phyloP scores from a whole-genome alignment of 257 asterid species.

The Solanum sejunctum region DNA sequence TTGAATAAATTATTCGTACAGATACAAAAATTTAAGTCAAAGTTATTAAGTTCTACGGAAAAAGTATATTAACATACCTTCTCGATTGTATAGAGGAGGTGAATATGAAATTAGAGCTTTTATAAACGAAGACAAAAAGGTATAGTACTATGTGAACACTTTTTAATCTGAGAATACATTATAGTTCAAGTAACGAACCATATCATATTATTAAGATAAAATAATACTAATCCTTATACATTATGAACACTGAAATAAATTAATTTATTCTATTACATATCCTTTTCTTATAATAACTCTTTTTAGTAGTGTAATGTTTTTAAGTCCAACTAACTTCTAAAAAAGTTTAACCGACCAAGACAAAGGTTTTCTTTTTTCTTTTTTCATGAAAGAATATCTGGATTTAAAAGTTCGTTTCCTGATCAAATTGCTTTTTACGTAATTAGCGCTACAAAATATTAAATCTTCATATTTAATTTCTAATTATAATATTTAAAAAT shows the following conservation, averaged over 20 bases:
- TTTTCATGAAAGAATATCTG: neutral
- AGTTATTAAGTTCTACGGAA: neutral
- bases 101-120: neutral
- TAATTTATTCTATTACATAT: neutral
- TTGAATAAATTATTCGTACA: too few relatives aligned
- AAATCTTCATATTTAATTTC: neutral
- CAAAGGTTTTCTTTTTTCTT: neutral
- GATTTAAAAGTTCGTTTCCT: neutral
- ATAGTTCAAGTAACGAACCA: neutral
- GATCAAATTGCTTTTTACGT: neutral
- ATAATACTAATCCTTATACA: neutral
- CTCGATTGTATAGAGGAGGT: neutral
- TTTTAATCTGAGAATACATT: neutral
- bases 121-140: neutral
- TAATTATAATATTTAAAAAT: neutral
- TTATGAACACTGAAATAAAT: neutral
- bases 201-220: neutral
- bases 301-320: neutral
- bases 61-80: neutral
- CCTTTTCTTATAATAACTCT: neutral
- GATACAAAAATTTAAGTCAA: too few relatives aligned
- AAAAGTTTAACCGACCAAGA: neutral
- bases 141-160: neutral
- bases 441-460: neutral
- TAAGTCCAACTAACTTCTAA: neutral